Base-by-base conservation (phyloP, 495 filamentous ascomycete genomes). In the Margaritispora aquatica region DNA sequence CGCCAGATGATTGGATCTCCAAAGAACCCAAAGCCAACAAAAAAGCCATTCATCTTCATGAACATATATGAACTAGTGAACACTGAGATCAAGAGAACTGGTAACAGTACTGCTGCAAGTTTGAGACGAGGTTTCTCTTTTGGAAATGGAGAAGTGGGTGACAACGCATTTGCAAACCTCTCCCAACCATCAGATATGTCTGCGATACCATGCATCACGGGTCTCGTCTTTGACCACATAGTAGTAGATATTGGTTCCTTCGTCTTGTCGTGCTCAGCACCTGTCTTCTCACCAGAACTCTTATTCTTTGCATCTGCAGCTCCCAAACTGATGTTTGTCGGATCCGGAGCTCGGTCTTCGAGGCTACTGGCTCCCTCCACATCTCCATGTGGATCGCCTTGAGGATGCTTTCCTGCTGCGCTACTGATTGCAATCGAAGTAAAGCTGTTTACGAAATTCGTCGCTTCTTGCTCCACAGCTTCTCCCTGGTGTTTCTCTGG, bases 401-500 rank as follows among this genome's bases (percentile, higher is more conserved):
- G 73, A 10, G 73, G 70, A 15, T 79, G 76, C 63, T 92, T 92
- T 0, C 88, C 90, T 0, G 86, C 82, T 0, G 88, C 89, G 54
- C 87, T 88, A 51, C 84, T 84, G 36, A 94, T 73, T 0, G 88
- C 88, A 9, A 96, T 83, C 1, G 79, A 80, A 5, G 88, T 86
- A 55, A 94, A 84, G 26, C 85, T 82, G 61, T 85, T 86, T 31
- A 94, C 83, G 60, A 96, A 84, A 63, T 90, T 92, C 62, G 77
- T 84, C 1, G 91, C 91, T 69, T 96, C 91, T 59, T 87, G 82
- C 67, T 96, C 91, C 4, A 90, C 89, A 0, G 90, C 88, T 68
- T 95, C 91, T 19, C 91, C 91, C 64, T 91, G 87, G 68, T 91
- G 84, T 55, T 86, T 88, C 71, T 96, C 89, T 0, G 89, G 87